phyloP scores from a whole-genome alignment of 2,329 filamentous ascomycete species.

The Cladophialophora carrionii region DNA sequence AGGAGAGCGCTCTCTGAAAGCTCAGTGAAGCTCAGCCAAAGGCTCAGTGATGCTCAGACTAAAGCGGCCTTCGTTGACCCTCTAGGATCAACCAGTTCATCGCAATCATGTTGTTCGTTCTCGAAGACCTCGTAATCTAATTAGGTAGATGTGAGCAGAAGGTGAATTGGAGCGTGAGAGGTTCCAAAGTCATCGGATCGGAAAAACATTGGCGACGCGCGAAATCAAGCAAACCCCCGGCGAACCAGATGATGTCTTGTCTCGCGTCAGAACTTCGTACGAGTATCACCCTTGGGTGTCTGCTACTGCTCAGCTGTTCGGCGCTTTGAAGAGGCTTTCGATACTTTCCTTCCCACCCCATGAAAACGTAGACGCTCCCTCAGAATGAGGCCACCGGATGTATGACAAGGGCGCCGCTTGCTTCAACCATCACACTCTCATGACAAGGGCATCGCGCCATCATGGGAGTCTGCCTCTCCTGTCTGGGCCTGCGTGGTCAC shows the following conservation, averaged over 20 bases:
- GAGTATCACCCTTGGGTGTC: neutral
- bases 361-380: neutral
- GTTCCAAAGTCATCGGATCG: neutral
- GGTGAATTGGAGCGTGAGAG: neutral
- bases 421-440: neutral
- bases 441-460: slow-evolving; percentile 13
- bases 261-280: neutral
- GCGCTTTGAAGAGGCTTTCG: neutral
- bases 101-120: too few relatives aligned
- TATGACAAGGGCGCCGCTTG: slow-evolving; percentile 1
- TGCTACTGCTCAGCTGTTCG: neutral
- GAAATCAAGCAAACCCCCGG: neutral
- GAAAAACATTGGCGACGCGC: neutral
- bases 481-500: slow-evolving; percentile 34
- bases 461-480: slow-evolving; percentile 40
- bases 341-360: neutral
- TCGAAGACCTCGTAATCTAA: neutral
- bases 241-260: slow-evolving; percentile 4
- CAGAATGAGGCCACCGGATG: neutral
- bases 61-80: too few relatives aligned
- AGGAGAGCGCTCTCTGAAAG: too few relatives aligned
- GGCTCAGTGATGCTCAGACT: too few relatives aligned
- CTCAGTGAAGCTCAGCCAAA: too few relatives aligned
- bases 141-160: neutral
- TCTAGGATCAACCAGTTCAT: too few relatives aligned